Evolutionary conservation across 768 basidiomycete genomes (phyloP), one percentile per base, ranked within the genome.

Genomic region (Suillus alpinus): DNA sequence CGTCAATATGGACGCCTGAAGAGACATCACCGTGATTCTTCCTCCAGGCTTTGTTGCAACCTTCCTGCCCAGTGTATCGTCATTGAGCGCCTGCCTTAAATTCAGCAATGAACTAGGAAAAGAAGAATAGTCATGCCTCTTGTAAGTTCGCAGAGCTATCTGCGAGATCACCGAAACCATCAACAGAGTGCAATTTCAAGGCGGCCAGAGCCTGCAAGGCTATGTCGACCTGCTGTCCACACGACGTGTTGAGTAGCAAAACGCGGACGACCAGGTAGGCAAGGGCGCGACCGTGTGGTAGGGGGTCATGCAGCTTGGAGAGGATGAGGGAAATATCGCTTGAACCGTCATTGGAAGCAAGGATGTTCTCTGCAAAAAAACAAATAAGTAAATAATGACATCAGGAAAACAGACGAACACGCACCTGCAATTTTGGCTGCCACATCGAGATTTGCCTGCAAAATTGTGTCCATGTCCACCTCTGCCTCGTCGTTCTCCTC

Each of bases 361-460:
- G 67, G 56, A 93, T 83, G 61, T 90, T 92, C 53, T 84, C 92
- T 92, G 64, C 18, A 60, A 34, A 50, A 23, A 26, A 36, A 50
- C 20, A 26, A 36, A 41, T 53, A 57, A 34, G 26, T 47, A 59
- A 20, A 40, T 39, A 23, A 23, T 6, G 23, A 2, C 31, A 31
- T 31, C 26, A 18, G 23, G 14, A 58, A 60, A 62, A 32, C 4
- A 10, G 47, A 44, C 41, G 26, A 47, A 26, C 51, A 70, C 73
- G 39, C 60, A 92, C 92, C 83, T 56, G 91, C 90, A 59, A 94
- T 84, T 66, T 82, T 82, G 29, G 77, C 72, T 1, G 85, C 80
- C 26, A 94, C 68, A 0, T 73, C 77, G 37, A 82, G 60, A 66
- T 94, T 92, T 3, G 81, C 68, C 36, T 71, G 71, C 44, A 70